phyloP scores from a whole-genome alignment of 1,284 basidiomycete genomes.

The Trichosporon coremiiforme region DNA sequence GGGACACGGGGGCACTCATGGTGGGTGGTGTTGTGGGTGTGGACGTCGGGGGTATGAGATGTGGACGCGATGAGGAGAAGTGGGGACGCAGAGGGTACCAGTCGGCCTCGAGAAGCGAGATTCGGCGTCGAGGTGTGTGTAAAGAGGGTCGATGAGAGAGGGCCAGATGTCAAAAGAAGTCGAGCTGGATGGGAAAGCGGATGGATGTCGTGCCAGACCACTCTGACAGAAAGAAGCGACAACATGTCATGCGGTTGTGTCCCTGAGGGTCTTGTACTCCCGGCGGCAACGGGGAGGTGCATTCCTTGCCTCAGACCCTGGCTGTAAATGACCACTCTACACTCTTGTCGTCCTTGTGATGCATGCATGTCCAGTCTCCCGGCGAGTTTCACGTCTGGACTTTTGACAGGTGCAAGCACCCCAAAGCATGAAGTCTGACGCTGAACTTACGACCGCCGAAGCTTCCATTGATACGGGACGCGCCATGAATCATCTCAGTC shows the following conservation, averaged over 20 bases:
- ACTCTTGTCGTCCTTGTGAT: neutral
- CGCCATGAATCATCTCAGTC: neutral
- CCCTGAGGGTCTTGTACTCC: slow-evolving; percentile 9
- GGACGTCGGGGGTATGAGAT: neutral
- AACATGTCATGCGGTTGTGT: too few species aligned
- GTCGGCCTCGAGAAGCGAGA: too few species aligned
- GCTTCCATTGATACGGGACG: neutral
- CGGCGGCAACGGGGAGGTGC: slow-evolving; percentile 17
- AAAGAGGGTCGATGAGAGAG: neutral
- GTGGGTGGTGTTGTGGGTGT: neutral
- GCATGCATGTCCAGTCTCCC: neutral
- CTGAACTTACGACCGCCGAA: neutral
- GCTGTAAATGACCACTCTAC: neutral
- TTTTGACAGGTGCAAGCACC: neutral
- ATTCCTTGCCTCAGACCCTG: neutral
- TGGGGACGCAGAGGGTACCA: neutral
- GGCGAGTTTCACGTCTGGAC: neutral
- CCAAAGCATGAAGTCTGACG: slow-evolving; percentile 3
- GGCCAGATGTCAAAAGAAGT: neutral
- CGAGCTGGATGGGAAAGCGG: neutral
- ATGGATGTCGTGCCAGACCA: neutral
- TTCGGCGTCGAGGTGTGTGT: neutral
- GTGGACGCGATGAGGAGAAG: neutral
- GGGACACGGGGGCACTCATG: slow-evolving; percentile 20
- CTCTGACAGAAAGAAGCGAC: too few species aligned